Evolutionary conservation across 2,329 filamentous ascomycete species (phyloP), one percentile per base, ranked within the genome.

Genomic region (Cercospora berteroae): DNA sequence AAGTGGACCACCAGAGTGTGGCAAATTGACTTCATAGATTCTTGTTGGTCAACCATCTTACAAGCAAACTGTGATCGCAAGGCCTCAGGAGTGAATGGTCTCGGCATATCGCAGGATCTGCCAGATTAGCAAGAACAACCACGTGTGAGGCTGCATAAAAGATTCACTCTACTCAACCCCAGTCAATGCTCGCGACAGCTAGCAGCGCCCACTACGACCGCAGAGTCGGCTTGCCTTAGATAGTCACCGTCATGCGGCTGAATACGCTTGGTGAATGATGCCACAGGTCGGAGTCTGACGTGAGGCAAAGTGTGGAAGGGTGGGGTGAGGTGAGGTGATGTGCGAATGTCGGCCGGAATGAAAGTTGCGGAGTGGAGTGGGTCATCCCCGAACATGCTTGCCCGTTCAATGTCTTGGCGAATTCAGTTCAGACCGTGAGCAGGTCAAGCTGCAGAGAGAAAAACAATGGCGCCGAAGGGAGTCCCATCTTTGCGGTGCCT

Each of bases 401-500:
- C n/a, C 13, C 6, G 16, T 16, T 39, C 33, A 39, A 39, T 39
- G 36, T 39, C 36, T 52, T 13, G 48, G 23, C 48, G 12, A 2
- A 9, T 6, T 52, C 10, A 25, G 23, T 23, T 52, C 48, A 27
- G 18, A 52, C 6, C 23, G 48, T 52, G 48, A 52, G 48, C 9
- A 39, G 36, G 13, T 52, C 12, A 9, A 7, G 48, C 23, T 16
- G 25, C 23, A 16, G 27, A 57, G 27, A 12, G 10, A 31, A 31
- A 20, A 13, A 31, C 59, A 61, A 44, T 68, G 68, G n/a, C 72
- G 67, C 66, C 42, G 60, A 80, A 76, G 72, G 75, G 74, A 65
- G 73, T 74, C 6, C 77, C 76, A 6, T 77, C 76, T 29, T 58
- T 71, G 10, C 68, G 70, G 3, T 70, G 73, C 57, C 70, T 78